These are phyloP conservation scores for Saksenaea oblongispora DNA, from an alignment of 371 early-diverging fungal genomes.

Conservation along the genomic window DNA sequence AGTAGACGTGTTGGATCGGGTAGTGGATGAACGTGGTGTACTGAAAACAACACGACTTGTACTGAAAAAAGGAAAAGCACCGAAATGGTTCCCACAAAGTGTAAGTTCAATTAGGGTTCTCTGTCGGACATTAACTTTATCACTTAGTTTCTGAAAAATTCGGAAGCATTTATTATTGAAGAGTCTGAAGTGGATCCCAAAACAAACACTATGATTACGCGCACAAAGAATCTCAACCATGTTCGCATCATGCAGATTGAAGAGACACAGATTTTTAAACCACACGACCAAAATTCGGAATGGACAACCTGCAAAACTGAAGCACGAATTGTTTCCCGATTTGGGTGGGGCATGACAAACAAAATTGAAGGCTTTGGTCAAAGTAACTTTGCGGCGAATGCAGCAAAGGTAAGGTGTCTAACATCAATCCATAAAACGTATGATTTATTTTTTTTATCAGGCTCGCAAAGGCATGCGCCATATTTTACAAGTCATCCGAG, in stretches of 20 bases:
- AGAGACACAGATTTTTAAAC: constrained; percentile 82
- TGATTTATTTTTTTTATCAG: constrained; percentile 26
- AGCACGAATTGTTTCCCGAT: constrained; percentile 84
- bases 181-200: constrained; percentile 84
- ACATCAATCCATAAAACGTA: background rate
- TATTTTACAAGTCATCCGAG: constrained; percentile 78
- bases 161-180: constrained; percentile 85
- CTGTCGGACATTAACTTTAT: constrained; percentile 2
- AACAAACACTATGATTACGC: constrained; percentile 75
- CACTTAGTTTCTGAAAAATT: constrained; percentile 65
- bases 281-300: constrained; percentile 51
- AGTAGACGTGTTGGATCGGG: constrained; percentile 87
- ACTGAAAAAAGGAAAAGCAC: constrained; percentile 84
- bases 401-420: constrained; percentile 59
- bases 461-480: constrained; percentile 89
- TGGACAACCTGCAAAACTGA: constrained; percentile 82
- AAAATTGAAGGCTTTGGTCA: constrained; percentile 90
- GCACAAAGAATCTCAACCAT: constrained; percentile 90
- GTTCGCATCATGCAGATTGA: constrained; percentile 90
- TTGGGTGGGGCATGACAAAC: constrained; percentile 85
- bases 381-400: constrained; percentile 81
- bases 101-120: constrained; percentile 17
- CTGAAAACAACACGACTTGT: constrained; percentile 87
- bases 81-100: constrained; percentile 81
- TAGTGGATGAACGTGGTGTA: constrained; percentile 80